These are phyloP conservation scores for Raphanus hybrid DNA, from an alignment of 441 rosid species.

Conservation along the genomic window DNA sequence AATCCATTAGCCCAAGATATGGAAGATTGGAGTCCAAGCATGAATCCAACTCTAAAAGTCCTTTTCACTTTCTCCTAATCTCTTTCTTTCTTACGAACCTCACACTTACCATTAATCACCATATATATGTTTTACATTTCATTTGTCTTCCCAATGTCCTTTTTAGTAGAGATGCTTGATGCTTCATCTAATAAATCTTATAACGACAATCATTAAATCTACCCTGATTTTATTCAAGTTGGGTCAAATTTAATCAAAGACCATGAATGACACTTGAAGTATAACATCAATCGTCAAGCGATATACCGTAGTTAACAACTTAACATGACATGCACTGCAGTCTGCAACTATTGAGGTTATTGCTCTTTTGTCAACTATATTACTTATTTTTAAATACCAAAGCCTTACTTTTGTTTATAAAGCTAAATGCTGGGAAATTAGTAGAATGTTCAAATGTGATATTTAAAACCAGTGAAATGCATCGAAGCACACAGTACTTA, in stretches of 20 bases:
- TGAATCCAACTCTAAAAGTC: constrained; percentile 38
- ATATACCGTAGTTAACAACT: background rate
- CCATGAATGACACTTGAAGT: background rate
- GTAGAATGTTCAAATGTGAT: background rate
- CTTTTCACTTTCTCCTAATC: constrained; percentile 29
- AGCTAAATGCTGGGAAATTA: background rate
- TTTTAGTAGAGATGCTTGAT: background rate
- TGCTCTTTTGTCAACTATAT: background rate
- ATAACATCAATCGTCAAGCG: background rate
- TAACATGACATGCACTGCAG: background rate
- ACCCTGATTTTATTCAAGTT: background rate
- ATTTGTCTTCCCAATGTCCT: background rate
- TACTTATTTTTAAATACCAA: background rate
- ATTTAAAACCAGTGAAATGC: background rate
- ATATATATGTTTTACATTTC: constrained; percentile 2
- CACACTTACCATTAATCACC: constrained; percentile 14
- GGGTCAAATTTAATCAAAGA: background rate
- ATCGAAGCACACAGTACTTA: constrained; percentile 15
- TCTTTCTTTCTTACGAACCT: constrained; percentile 26
- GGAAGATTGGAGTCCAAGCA: constrained; percentile 47
- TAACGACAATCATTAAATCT: background rate
- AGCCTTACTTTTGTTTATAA: too few species aligned
- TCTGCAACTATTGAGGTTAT: background rate
- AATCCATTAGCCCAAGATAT: constrained; percentile 44
- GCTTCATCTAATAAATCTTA: background rate